Percentiles rank a stretch among this genome's conserved stretches.
Evolutionary conservation across 2,329 filamentous ascomycete genomes (phyloP).

Genomic region (Nemania sp.): DNA sequence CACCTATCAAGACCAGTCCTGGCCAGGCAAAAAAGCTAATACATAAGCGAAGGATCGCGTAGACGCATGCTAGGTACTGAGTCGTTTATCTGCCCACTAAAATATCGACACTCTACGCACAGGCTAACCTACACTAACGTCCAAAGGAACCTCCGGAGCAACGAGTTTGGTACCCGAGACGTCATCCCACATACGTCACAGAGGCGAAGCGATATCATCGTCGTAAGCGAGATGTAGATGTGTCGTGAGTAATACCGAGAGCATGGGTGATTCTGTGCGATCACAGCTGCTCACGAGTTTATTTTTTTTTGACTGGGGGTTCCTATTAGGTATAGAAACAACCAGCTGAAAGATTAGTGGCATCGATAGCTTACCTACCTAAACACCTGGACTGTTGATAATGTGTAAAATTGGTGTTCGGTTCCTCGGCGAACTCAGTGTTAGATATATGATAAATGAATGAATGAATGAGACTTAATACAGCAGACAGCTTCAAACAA

Average conservation of each 20-base stretch:
- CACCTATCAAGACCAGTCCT: neutral
- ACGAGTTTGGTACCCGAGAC: conserved; percentile 2
- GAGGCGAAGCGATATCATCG: conserved; percentile 13
- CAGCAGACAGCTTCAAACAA: no score
- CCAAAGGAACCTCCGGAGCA: neutral
- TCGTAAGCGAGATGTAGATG: conserved; percentile 21
- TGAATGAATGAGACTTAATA: no score
- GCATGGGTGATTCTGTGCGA: conserved; percentile 10
- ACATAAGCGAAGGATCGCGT: conserved; percentile 30
- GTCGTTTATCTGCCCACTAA: conserved; percentile 2
- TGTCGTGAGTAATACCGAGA: neutral
- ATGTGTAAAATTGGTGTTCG: no score
- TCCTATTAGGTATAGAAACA: neutral
- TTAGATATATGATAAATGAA: no score
- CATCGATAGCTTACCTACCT: no score
- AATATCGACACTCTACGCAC: neutral
- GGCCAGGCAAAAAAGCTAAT: neutral
- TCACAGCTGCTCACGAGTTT: neutral
- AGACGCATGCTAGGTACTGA: conserved; percentile 4
- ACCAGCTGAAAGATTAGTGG: no score
- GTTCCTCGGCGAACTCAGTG: no score
- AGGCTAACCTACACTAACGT: neutral
- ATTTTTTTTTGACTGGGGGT: neutral
- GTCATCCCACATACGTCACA: conserved; percentile 28
- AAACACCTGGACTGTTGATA: no score